Base-by-base conservation (phyloP, 2,329 filamentous ascomycete genomes). In the Aspergillus ibericus region DNA sequence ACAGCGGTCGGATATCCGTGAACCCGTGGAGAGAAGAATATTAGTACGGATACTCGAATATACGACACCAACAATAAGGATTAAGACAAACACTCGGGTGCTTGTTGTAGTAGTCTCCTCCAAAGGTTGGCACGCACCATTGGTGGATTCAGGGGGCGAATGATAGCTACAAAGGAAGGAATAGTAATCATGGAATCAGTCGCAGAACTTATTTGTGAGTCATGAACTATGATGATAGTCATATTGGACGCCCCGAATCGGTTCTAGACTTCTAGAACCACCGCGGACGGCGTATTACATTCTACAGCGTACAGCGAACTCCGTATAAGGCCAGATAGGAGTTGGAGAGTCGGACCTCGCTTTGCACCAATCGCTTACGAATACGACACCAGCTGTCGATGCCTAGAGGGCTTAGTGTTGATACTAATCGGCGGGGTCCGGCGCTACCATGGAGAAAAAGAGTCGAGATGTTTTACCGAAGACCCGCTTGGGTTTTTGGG, bases 401-500 rank as follows among this genome's bases (percentile, higher is more conserved):
- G 13, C 13, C 13, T 32, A 44, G 42, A 53, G 36, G 29, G 51
- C 16, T 44, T 53, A 53, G 51, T 27, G 36, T 32, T 4, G 25
- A 18, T n/a, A 42, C 9, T 29, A 40, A 29, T 9, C 13, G 36
- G 51, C 25, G 51, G 51, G 51, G 38, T 53, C 49, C 40, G 36
- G 27, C 44, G 16, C 44, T 18, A 29, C 44, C 10, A 32, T 12
- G 1, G 27, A 47, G 13, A 15, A 47, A 47, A 47, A 16, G 22
- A 16, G 15, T 13, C 27, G 44, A 10, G 8, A n/a, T 29, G 22
- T n/a, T 15, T 29, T 29, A 48, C 44, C 22, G 40, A 53, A 44
- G 51, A 53, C 51, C 51, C 51, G 51, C 51, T 22, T 32, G 10
- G 36, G 22, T 42, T 42, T 18, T 42, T 36, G 51, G 36, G 32